These are phyloP conservation scores for Mycosphaerella arachidis DNA, from an alignment of 2,329 filamentous ascomycete species.

Conservation along the genomic window DNA sequence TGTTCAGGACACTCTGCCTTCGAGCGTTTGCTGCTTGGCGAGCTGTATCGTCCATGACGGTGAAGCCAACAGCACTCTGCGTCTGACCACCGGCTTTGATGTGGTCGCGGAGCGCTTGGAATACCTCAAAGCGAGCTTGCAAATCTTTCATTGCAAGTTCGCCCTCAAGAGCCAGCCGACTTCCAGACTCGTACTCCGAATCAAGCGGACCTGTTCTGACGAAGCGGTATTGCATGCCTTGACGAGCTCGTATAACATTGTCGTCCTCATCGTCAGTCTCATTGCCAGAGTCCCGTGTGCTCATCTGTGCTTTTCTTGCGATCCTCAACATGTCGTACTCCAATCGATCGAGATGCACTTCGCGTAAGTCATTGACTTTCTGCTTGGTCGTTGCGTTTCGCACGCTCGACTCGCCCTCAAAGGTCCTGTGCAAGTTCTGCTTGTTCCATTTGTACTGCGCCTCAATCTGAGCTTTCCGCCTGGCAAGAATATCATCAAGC, in stretches of 20 bases:
- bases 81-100: slow-evolving; percentile 27
- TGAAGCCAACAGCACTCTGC: slow-evolving; percentile 32
- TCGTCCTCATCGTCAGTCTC: slow-evolving; percentile 36
- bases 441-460: slow-evolving; percentile 36
- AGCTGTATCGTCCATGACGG: slow-evolving; percentile 38
- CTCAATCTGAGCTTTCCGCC: slow-evolving; percentile 37
- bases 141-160: slow-evolving; percentile 23
- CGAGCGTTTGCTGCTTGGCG: slow-evolving; percentile 39
- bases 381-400: slow-evolving; percentile 31
- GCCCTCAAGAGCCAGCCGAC: slow-evolving; percentile 25
- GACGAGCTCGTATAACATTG: slow-evolving; percentile 35
- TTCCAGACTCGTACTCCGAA: slow-evolving; percentile 27
- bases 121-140: slow-evolving; percentile 22
- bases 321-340: slow-evolving; percentile 30
- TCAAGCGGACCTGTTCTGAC: slow-evolving; percentile 23
- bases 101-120: slow-evolving; percentile 27
- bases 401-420: slow-evolving; percentile 36
- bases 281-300: slow-evolving; percentile 4
- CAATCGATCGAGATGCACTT: slow-evolving; percentile 26
- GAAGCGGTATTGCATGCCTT: slow-evolving; percentile 30
- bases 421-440: slow-evolving; percentile 35
- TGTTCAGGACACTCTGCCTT: slow-evolving; percentile 32
- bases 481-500: slow-evolving; percentile 47
- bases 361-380: slow-evolving; percentile 29
- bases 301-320: slow-evolving; percentile 21